Conservation (phyloP, 352 stramenopile genomes). For the Elongisporangium anandrum region DNA sequence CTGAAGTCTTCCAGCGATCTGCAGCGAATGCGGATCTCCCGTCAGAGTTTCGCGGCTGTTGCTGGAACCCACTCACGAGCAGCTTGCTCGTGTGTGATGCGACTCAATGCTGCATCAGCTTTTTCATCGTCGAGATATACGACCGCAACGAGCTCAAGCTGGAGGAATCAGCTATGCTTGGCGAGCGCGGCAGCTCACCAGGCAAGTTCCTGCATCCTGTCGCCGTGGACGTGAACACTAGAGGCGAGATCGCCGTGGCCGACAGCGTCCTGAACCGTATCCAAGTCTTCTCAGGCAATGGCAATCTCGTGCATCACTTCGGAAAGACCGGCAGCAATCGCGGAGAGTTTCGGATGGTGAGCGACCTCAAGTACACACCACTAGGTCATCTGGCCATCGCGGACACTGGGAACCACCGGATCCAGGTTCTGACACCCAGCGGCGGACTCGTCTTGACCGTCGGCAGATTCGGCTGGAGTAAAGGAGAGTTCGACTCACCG, state of each 20-base stretch:
- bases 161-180: conserved; percentile 9
- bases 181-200: conserved; percentile 17
- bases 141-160: conserved; percentile 9
- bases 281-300: conserved; percentile 51
- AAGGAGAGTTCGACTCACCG: conserved; percentile 27
- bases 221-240: conserved; percentile 42
- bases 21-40: not conserved
- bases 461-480: conserved; percentile 24
- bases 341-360: conserved; percentile 45
- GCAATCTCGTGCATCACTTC: conserved; percentile 40
- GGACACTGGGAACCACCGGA: conserved; percentile 51
- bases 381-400: conserved; percentile 46
- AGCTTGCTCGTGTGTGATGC: conserved; percentile 46
- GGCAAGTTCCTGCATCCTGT: conserved; percentile 48
- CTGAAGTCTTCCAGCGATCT: not conserved
- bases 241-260: conserved; percentile 51
- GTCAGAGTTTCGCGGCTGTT: conserved; percentile 21
- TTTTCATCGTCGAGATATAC: conserved; percentile 19
- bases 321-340: conserved; percentile 29
- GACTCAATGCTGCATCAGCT: conserved; percentile 25
- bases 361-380: conserved; percentile 46
- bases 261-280: conserved; percentile 51
- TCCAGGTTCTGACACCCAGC: conserved; percentile 48
- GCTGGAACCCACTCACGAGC: conserved; percentile 48
- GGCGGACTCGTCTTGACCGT: conserved; percentile 32